Conservation (phyloP, 2,329 filamentous ascomycete species). For the Colletotrichum aenigma region DNA sequence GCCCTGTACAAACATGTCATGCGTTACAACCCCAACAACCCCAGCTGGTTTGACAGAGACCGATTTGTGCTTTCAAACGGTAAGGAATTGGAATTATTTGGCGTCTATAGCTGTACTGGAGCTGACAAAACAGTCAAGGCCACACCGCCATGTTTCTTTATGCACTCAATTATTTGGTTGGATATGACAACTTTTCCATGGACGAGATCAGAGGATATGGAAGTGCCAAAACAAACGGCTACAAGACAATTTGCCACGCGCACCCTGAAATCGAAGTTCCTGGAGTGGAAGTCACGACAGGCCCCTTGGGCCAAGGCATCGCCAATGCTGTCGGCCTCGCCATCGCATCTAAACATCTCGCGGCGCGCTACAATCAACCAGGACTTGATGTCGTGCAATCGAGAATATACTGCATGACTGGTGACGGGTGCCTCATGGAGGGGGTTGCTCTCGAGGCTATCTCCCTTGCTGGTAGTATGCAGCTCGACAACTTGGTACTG, state of each 20-base stretch:
- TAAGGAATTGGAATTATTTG: slow-evolving; percentile 4
- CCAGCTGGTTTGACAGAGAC: slow-evolving; percentile 62
- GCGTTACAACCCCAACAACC: slow-evolving; percentile 57
- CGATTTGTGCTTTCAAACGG: slow-evolving; percentile 65
- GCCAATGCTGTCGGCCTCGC: slow-evolving; percentile 62
- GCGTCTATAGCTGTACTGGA: not conserved
- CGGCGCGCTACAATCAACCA: slow-evolving; percentile 53
- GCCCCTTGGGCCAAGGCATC: slow-evolving; percentile 60
- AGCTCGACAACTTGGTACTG: slow-evolving; percentile 55
- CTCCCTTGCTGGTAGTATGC: slow-evolving; percentile 54
- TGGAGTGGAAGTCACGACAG: slow-evolving; percentile 62
- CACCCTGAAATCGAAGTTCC: slow-evolving; percentile 60
- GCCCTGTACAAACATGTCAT: slow-evolving; percentile 63
- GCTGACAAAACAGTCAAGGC: slow-evolving; percentile 24
- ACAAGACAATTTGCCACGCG: slow-evolving; percentile 45
- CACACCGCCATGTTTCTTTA: slow-evolving; percentile 58
- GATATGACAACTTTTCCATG: slow-evolving; percentile 54
- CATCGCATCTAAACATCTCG: slow-evolving; percentile 58
- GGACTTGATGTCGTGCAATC: slow-evolving; percentile 52
- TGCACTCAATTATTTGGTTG: slow-evolving; percentile 51
- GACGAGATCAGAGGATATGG: slow-evolving; percentile 57
- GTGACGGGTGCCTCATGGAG: slow-evolving; percentile 60
- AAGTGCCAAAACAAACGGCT: slow-evolving; percentile 29
- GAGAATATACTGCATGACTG: slow-evolving; percentile 58
- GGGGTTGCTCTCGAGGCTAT: slow-evolving; percentile 60